phyloP scores from a whole-genome alignment of 345 rosid genomes.

The Heritiera fomes region DNA sequence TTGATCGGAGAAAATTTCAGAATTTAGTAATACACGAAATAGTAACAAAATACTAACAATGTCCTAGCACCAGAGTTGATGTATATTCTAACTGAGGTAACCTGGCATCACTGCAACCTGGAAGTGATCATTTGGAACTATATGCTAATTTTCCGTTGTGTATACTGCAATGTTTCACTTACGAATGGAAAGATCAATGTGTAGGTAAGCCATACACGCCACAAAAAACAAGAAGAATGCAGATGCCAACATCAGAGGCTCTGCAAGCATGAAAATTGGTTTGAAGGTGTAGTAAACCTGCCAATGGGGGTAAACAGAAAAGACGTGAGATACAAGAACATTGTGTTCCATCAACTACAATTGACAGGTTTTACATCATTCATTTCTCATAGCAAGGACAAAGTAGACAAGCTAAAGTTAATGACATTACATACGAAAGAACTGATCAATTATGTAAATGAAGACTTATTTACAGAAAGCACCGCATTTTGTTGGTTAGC shows the following conservation, averaged over 20 bases:
- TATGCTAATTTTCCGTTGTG: constrained; percentile 1
- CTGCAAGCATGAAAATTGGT: constrained; percentile 94
- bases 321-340: constrained; percentile 5
- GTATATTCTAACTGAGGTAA: constrained; percentile 3
- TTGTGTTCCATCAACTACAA: neutral
- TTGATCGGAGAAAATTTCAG: neutral
- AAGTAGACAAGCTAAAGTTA: neutral
- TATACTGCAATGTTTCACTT: constrained; percentile 34
- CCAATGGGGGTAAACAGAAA: constrained; percentile 4
- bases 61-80: constrained; percentile 19
- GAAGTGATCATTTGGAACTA: constrained; percentile 5
- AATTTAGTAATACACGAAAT: constrained; percentile 12
- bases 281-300: constrained; percentile 96
- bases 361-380: neutral
- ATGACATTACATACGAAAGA: neutral
- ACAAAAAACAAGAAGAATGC: constrained; percentile 75
- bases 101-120: constrained; percentile 20
- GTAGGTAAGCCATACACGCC: constrained; percentile 77
- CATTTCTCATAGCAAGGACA: neutral
- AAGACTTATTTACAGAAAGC: neutral
- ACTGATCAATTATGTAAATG: neutral
- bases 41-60: neutral
- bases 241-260: constrained; percentile 85
- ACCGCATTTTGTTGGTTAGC: neutral
- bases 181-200: constrained; percentile 71